phyloP scores from a whole-genome alignment of 305 asterid species.

The Withania somnifera region DNA sequence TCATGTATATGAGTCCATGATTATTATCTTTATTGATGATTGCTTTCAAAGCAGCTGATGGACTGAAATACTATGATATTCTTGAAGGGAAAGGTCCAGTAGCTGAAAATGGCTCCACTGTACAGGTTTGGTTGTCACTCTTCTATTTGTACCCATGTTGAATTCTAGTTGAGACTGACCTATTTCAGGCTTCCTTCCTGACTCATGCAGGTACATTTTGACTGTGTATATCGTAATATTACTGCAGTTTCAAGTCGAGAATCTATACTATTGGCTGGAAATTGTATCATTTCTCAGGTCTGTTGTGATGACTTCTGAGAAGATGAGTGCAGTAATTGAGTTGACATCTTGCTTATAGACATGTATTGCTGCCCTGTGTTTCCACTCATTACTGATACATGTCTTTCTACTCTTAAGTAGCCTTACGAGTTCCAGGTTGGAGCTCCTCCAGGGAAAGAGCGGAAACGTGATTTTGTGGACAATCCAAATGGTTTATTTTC shows the following conservation, averaged over 20 bases:
- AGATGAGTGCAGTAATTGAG: background rate
- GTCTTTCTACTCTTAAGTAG: slow-evolving; percentile 38
- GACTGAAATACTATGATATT: slow-evolving; percentile 73
- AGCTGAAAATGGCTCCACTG: slow-evolving; percentile 69
- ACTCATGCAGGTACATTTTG: slow-evolving; percentile 67
- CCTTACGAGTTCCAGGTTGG: slow-evolving; percentile 93
- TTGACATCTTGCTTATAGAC: background rate
- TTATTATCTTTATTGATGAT: background rate
- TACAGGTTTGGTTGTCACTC: slow-evolving; percentile 37
- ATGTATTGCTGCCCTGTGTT: background rate
- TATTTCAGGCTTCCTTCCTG: background rate
- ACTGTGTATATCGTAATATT: slow-evolving; percentile 72
- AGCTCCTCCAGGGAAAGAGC: slow-evolving; percentile 77
- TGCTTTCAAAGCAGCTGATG: slow-evolving; percentile 55
- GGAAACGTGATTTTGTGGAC: slow-evolving; percentile 86
- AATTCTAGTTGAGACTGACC: slow-evolving; percentile 3
- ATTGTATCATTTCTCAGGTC: slow-evolving; percentile 87
- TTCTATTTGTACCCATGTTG: background rate
- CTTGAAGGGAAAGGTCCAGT: slow-evolving; percentile 77
- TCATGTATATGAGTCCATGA: background rate
- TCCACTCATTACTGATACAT: slow-evolving; percentile 15
- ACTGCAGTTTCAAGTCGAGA: slow-evolving; percentile 92
- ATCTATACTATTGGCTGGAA: slow-evolving; percentile 91
- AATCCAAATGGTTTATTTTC: slow-evolving; percentile 88
- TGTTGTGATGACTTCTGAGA: background rate